These are phyloP conservation scores for Pleurotus pulmonarius DNA, from an alignment of 768 basidiomycete genomes.

Conservation along the genomic window DNA sequence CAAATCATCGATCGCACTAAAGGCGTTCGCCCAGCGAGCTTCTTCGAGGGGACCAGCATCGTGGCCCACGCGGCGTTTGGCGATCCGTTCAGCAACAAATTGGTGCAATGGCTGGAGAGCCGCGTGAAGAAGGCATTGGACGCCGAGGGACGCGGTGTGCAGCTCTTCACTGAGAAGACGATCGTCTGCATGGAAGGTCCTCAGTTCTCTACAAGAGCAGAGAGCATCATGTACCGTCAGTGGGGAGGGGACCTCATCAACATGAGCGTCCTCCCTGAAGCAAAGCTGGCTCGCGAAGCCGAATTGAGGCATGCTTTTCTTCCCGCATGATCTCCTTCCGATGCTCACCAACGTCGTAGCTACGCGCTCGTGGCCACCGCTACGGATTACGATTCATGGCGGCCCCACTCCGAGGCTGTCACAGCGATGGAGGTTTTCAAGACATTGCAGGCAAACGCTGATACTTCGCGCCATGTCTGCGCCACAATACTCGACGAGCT, in stretches of 20 bases:
- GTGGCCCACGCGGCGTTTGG: slow-evolving; percentile 95
- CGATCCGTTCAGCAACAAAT: slow-evolving; percentile 74
- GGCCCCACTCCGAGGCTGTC: slow-evolving; percentile 73
- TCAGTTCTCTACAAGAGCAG: slow-evolving; percentile 97
- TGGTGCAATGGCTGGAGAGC: slow-evolving; percentile 63
- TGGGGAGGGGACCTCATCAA: slow-evolving; percentile 96
- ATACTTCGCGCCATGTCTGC: slow-evolving; percentile 77
- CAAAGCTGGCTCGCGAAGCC: slow-evolving; percentile 95
- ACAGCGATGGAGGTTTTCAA: slow-evolving; percentile 91
- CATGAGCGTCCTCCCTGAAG: slow-evolving; percentile 96
- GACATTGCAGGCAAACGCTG: slow-evolving; percentile 82
- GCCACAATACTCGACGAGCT: slow-evolving; percentile 68
- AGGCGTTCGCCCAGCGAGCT: slow-evolving; percentile 82
- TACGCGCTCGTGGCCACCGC: slow-evolving; percentile 89
- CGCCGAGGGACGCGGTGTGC: slow-evolving; percentile 52
- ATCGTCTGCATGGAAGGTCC: slow-evolving; percentile 97
- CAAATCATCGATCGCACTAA: slow-evolving; percentile 98
- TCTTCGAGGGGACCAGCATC: slow-evolving; percentile 77
- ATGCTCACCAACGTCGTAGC: slow-evolving; percentile 33
- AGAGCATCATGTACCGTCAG: slow-evolving; percentile 88
- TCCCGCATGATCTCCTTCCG: background rate
- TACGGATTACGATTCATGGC: slow-evolving; percentile 97
- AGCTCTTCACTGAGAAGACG: slow-evolving; percentile 78
- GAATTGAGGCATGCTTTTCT: slow-evolving; percentile 69
- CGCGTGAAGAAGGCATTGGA: slow-evolving; percentile 63